These are phyloP conservation scores for Phragmites australis DNA, from an alignment of 176 grass and related monocot species.

Conservation along the genomic window DNA sequence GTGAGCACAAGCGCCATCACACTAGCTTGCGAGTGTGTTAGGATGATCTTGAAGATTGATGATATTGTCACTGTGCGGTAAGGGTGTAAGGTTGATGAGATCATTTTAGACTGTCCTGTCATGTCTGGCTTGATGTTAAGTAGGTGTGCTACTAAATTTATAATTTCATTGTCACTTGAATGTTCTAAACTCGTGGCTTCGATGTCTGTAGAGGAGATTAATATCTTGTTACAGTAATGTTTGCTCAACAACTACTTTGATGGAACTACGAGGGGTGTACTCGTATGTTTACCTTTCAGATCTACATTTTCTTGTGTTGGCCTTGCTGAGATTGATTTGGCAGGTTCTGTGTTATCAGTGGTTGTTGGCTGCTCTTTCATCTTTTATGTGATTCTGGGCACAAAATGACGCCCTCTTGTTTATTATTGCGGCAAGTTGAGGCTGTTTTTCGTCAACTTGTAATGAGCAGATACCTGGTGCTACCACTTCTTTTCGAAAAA, in stretches of 20 bases:
- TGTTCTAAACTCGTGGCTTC: conserved; percentile 7
- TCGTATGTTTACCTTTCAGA: neutral
- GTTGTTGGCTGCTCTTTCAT: neutral
- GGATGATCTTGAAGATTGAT: conserved; percentile 94
- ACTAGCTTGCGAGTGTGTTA: conserved; percentile 77
- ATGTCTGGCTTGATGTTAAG: conserved; percentile 12
- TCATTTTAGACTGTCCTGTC: neutral
- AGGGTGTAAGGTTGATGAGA: conserved; percentile 3
- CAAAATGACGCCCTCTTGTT: neutral
- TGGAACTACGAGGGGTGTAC: neutral
- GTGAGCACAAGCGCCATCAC: conserved; percentile 81
- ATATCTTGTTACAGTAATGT: conserved; percentile 7
- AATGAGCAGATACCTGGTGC: too few relatives aligned
- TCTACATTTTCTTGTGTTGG: neutral
- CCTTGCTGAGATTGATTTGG: neutral
- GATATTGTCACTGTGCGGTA: conserved; percentile 73
- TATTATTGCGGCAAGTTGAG: too few relatives aligned
- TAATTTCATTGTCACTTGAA: conserved; percentile 13
- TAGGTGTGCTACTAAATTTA: conserved; percentile 22
- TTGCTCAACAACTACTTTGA: neutral
- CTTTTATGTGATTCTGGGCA: neutral
- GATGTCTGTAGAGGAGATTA: conserved; percentile 4
- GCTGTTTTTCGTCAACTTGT: too few relatives aligned
- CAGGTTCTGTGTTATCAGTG: neutral
- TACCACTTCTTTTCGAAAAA: too few relatives aligned